Conservation (phyloP, 2,329 filamentous ascomycete genomes). For the Helotiales sp. region DNA sequence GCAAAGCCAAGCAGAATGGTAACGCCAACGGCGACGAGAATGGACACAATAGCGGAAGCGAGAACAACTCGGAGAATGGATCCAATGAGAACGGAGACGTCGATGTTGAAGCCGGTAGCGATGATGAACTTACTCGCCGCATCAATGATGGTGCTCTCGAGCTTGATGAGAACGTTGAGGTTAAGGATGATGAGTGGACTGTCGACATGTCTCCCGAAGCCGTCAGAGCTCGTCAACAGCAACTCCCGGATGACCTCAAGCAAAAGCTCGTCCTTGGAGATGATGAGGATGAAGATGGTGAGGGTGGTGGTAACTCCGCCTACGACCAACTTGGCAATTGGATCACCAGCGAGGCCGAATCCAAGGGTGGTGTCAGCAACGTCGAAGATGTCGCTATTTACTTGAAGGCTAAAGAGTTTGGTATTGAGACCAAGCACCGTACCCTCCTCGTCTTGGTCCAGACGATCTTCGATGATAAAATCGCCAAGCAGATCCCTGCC, state of each 20-base stretch:
- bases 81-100: constrained; percentile 56
- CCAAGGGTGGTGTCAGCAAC: constrained; percentile 75
- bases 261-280: constrained; percentile 82
- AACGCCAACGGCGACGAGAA: constrained; percentile 58
- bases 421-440: constrained; percentile 93
- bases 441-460: constrained; percentile 90
- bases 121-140: constrained; percentile 86
- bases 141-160: constrained; percentile 72
- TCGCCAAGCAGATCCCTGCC: constrained; percentile 83
- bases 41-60: constrained; percentile 62
- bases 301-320: constrained; percentile 72
- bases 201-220: constrained; percentile 96
- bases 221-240: constrained; percentile 90
- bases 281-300: constrained; percentile 80
- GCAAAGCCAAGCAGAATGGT: constrained; percentile 77
- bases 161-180: constrained; percentile 69
- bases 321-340: constrained; percentile 94
- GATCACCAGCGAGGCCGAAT: constrained; percentile 76
- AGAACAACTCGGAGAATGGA: constrained; percentile 66
- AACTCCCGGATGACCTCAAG: constrained; percentile 94
- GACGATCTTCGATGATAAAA: constrained; percentile 90
- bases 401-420: constrained; percentile 94
- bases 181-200: constrained; percentile 90
- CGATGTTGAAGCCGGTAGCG: constrained; percentile 74
- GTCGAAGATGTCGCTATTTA: constrained; percentile 92